These are phyloP conservation scores for Lachancea thermotolerans DNA, from an alignment of 805 yeast species.

Conservation along the genomic window DNA sequence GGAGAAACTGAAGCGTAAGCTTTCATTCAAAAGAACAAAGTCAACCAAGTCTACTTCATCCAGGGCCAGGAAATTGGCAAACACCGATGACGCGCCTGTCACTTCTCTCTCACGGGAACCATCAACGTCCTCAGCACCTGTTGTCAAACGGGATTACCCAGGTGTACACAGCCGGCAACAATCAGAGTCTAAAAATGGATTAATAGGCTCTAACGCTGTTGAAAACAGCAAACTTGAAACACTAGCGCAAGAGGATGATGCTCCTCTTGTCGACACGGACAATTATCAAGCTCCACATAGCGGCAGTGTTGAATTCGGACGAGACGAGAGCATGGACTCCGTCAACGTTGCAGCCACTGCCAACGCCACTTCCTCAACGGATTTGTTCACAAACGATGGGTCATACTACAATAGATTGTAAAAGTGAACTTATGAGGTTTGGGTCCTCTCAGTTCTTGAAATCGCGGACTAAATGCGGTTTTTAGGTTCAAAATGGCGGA, in stretches of 20 bases:
- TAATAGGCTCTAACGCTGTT: slow-evolving; percentile 15
- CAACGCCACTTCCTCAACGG: slow-evolving; percentile 11
- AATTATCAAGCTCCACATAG: neutral
- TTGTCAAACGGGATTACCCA: slow-evolving; percentile 18
- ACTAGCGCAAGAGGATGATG: neutral
- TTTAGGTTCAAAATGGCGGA: no score
- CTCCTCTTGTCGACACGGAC: neutral
- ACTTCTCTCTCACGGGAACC: slow-evolving; percentile 7
- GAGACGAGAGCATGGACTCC: slow-evolving; percentile 10
- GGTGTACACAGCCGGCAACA: slow-evolving; percentile 22
- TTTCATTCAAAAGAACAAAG: slow-evolving; percentile 15
- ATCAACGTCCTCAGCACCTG: slow-evolving; percentile 3
- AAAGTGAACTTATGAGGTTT: neutral
- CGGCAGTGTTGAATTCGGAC: neutral
- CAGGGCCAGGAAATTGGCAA: neutral
- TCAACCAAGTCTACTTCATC: slow-evolving; percentile 7
- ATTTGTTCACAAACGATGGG: slow-evolving; percentile 8
- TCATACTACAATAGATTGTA: slow-evolving; percentile 9
- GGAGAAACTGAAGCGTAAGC: slow-evolving; percentile 21
- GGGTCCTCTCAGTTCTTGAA: no score
- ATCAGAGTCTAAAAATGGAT: slow-evolving; percentile 27
- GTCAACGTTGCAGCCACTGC: slow-evolving; percentile 4
- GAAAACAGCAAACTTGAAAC: slow-evolving; percentile 1
- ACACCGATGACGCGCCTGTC: neutral
- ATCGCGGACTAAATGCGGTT: no score